phyloP scores from a whole-genome alignment of 352 stramenopile species.

The Phytopythium cucurbitacearum region DNA sequence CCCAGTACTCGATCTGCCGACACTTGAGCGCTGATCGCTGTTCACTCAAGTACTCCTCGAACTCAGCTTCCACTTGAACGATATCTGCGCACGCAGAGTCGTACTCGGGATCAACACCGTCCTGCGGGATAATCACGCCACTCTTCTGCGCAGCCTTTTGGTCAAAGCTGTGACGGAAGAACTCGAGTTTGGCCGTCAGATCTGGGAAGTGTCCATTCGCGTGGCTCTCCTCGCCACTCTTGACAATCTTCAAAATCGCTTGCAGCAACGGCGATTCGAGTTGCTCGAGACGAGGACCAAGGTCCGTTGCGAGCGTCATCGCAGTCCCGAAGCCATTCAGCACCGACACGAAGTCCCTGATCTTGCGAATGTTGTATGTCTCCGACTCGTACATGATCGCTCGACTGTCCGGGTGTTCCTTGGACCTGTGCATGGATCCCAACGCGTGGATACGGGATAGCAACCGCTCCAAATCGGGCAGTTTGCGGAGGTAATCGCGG shows the following conservation, averaged over 20 bases:
- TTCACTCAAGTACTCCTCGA: conserved; percentile 90
- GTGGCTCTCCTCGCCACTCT: conserved; percentile 4
- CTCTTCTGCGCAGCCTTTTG: conserved; percentile 87
- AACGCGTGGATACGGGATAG: conserved; percentile 96
- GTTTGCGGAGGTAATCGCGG: conserved; percentile 78
- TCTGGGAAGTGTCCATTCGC: conserved; percentile 81
- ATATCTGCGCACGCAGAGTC: conserved; percentile 91
- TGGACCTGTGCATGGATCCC: conserved; percentile 77
- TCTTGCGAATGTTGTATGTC: conserved; percentile 98
- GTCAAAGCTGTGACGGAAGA: conserved; percentile 97
- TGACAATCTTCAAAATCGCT: conserved; percentile 39
- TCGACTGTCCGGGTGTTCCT: conserved; percentile 93
- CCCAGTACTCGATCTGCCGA: conserved; percentile 92
- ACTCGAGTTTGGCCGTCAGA: conserved; percentile 90
- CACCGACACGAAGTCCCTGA: conserved; percentile 90
- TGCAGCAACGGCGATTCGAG: conserved; percentile 53
- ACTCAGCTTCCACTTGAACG: conserved; percentile 72
- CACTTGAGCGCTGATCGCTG: conserved; percentile 72
- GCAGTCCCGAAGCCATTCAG: conserved; percentile 87
- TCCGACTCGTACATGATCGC: conserved; percentile 97
- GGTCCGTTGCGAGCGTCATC: conserved; percentile 78
- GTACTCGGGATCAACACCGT: conserved; percentile 94
- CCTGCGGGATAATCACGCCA: conserved; percentile 91
- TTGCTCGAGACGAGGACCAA: conserved; percentile 67
- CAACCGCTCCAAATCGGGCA: conserved; percentile 96